phyloP scores from a whole-genome alignment of 2,329 filamentous ascomycete species.

The Mariannaea elegans region DNA sequence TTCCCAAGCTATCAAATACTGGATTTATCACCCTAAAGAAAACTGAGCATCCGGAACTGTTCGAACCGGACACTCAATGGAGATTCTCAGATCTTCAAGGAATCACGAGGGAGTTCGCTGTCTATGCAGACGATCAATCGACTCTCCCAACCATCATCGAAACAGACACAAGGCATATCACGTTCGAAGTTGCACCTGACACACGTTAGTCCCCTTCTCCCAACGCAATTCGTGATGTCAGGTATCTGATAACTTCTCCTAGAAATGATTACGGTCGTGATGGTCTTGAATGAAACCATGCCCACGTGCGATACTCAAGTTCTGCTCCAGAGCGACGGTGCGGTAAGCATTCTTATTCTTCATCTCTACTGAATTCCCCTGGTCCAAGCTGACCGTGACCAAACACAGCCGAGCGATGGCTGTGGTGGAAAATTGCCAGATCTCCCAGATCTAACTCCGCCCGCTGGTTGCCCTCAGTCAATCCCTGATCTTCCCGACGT shows the following conservation, averaged over 20 bases:
- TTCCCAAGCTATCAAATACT: neutral
- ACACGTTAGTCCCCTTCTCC: neutral
- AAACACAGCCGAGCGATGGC: constrained; percentile 1
- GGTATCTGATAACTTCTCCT: neutral
- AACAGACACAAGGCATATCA: neutral
- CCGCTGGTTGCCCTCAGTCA: neutral
- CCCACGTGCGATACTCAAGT: neutral
- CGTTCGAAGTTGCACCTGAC: neutral
- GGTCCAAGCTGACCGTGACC: neutral
- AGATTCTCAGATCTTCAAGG: constrained; percentile 4
- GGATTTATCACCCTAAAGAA: neutral
- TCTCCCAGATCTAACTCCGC: neutral
- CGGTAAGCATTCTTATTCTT: neutral
- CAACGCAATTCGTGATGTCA: neutral
- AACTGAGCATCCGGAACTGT: neutral
- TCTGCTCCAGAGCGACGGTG: neutral
- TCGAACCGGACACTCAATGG: neutral
- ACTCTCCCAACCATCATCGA: neutral
- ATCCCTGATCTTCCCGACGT: constrained; percentile 1
- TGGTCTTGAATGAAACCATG: neutral
- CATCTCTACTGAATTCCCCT: too few species aligned
- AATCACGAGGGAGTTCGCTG: neutral
- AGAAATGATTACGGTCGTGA: neutral
- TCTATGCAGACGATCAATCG: neutral
- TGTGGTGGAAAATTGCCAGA: neutral